phyloP scores from a whole-genome alignment of 2,329 filamentous ascomycete species.

The Cladosporium cucumerinum region DNA sequence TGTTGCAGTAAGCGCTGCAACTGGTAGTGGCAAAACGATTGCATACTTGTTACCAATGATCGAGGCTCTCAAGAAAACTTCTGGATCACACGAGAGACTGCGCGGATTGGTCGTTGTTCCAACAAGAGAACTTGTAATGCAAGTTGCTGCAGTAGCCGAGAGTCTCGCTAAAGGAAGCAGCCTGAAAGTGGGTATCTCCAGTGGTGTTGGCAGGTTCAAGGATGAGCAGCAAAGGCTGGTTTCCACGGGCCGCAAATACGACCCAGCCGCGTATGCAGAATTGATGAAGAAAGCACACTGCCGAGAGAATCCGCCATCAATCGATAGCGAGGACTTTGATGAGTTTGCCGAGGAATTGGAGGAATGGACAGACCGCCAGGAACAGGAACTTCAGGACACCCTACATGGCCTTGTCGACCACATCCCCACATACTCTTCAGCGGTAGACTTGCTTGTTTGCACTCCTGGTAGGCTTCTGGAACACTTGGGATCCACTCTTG shows the following conservation, averaged over 20 bases:
- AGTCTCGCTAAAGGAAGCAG: constrained; percentile 67
- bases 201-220: constrained; percentile 73
- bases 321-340: constrained; percentile 36
- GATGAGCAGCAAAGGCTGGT: constrained; percentile 62
- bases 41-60: constrained; percentile 87
- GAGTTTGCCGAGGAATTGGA: constrained; percentile 21
- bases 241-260: constrained; percentile 57
- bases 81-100: constrained; percentile 61
- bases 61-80: constrained; percentile 62
- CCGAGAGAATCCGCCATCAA: constrained; percentile 35
- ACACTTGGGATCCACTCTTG: constrained; percentile 78
- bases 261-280: constrained; percentile 57
- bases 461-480: constrained; percentile 91
- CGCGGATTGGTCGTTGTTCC: constrained; percentile 83
- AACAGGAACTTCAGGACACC: constrained; percentile 37
- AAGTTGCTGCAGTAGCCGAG: constrained; percentile 74
- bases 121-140: constrained; percentile 69
- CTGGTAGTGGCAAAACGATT: constrained; percentile 92
- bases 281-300: constrained; percentile 42
- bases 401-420: constrained; percentile 55
- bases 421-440: constrained; percentile 63
- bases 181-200: constrained; percentile 74
- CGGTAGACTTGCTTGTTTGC: constrained; percentile 83
- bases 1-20: constrained; percentile 85
- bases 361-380: constrained; percentile 16